Conservation (phyloP, 2,329 filamentous ascomycete genomes). For the Colletotrichum eleusines region DNA sequence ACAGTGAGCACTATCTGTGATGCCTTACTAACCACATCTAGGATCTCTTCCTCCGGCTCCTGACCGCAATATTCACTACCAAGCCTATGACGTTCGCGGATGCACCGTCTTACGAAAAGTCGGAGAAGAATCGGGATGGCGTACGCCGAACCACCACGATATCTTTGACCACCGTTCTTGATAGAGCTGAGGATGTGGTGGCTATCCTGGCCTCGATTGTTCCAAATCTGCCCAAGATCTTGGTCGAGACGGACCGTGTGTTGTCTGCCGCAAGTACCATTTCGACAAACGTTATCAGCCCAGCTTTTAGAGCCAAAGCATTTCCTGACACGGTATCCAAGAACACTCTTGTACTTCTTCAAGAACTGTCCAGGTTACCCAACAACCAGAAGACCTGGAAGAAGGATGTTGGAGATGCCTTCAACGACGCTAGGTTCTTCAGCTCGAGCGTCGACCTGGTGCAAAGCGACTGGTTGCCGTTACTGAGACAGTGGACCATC, state of each 20-base stretch:
- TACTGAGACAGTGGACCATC: constrained; percentile 86
- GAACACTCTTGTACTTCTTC: constrained; percentile 78
- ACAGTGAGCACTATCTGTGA: background rate
- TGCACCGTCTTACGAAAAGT: constrained; percentile 51
- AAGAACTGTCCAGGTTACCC: constrained; percentile 80
- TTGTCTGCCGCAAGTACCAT: constrained; percentile 82
- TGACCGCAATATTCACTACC: constrained; percentile 95
- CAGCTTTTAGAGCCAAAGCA: constrained; percentile 82
- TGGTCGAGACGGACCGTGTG: constrained; percentile 89
- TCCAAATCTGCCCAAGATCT: constrained; percentile 82
- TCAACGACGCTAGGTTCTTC: constrained; percentile 91
- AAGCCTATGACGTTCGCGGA: constrained; percentile 81
- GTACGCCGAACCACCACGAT: constrained; percentile 52
- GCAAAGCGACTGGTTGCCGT: constrained; percentile 80
- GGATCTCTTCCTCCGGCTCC: constrained; percentile 89
- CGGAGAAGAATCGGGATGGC: constrained; percentile 55
- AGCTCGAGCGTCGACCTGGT: constrained; percentile 74
- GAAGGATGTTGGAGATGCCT: constrained; percentile 91
- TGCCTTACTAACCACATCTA: constrained; percentile 55
- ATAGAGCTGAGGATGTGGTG: constrained; percentile 80
- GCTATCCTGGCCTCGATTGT: constrained; percentile 83
- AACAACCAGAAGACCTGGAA: constrained; percentile 91
- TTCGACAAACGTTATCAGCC: constrained; percentile 84
- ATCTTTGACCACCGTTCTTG: constrained; percentile 50
- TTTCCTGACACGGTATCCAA: constrained; percentile 88